Base-by-base conservation (phyloP, 2,329 filamentous ascomycete species). In the Aspergillus sclerotialis region DNA sequence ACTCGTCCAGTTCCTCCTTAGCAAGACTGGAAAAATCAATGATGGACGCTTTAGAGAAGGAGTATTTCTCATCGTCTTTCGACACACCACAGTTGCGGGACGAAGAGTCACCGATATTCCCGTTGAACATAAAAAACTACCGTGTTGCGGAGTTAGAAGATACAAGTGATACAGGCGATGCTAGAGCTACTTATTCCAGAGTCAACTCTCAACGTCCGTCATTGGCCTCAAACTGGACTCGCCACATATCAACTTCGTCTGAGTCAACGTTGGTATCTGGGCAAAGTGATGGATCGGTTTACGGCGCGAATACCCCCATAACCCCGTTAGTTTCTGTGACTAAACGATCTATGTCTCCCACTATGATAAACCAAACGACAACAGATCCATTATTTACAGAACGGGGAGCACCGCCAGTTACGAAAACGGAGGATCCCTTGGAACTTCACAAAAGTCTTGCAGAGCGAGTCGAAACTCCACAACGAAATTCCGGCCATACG, bases 11-110 rank as follows among this genome's bases (percentile, higher is more conserved):
- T 30, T 43, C 43, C 6, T 52, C 52, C 10, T 30, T 53, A 16
- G 38, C 32, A 30, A 40, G 43, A 10, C 45, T 50, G 12, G 52
- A 56, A 34, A 43, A 23, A 13, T 38, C 44, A 11, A 46, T 52
- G 32, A 30, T 33, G 11, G 38, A 46, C 9, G 44, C 49, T 8
- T 41, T 53, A 21, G 42, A 49, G 17, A 39, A 45, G 15, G 46
- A 53, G 14, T 19, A 36, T 28, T 32, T 35, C 26, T 17, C 25
- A 8, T 26, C 32, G 7, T n/a, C 36, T 8, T 23, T 17, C 7
- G 33, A 35, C 12, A 12, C 32, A 10, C 14, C 28, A 13, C 32
- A 35, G 16, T 9, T 15, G 14, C 32, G 12, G n/a, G 25, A 35
- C 7, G 15, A 14, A 9, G 32, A 33, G 23, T 13, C 19, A 8